These are phyloP conservation scores for Fraxinus paxiana DNA, from an alignment of 305 asterid genomes.

Conservation along the genomic window DNA sequence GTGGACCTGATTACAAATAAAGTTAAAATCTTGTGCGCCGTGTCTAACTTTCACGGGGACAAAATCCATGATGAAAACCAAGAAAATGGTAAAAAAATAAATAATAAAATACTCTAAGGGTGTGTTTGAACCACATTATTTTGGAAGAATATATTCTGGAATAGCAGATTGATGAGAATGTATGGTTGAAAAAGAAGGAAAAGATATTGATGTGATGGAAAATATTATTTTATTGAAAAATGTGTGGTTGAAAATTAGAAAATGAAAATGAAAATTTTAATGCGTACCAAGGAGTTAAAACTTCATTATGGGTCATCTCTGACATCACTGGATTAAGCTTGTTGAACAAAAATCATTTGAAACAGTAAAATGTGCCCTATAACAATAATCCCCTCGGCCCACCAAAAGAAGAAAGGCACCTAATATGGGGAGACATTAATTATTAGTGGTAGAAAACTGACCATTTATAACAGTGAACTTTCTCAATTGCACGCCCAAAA, in stretches of 20 bases:
- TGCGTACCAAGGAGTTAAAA: background rate
- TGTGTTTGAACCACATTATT: too few relatives aligned
- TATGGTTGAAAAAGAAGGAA: too few relatives aligned
- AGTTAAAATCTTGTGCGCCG: background rate
- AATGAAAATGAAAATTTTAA: too few relatives aligned
- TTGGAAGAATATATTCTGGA: too few relatives aligned
- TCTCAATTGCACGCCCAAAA: constrained; percentile 48
- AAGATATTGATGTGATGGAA: too few relatives aligned
- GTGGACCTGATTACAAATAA: background rate
- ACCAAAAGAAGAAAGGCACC: constrained; percentile 45
- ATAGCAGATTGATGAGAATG: too few relatives aligned
- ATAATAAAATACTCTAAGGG: background rate
- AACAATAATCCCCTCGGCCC: constrained; percentile 40
- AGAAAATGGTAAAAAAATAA: background rate
- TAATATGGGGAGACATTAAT: constrained; percentile 63
- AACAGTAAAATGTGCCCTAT: constrained; percentile 43
- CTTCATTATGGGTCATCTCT: background rate
- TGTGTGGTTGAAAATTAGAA: too few relatives aligned
- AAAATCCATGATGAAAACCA: background rate
- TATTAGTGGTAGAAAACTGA: constrained; percentile 44
- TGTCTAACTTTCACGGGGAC: background rate
- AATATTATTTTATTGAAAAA: too few relatives aligned
- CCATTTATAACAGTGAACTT: constrained; percentile 26
- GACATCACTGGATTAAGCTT: background rate
- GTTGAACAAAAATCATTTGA: constrained; percentile 23